Evolutionary conservation across 805 yeast species (phyloP), one percentile per base, ranked within the genome.

Genomic region (Maudiozyma turicensis): DNA sequence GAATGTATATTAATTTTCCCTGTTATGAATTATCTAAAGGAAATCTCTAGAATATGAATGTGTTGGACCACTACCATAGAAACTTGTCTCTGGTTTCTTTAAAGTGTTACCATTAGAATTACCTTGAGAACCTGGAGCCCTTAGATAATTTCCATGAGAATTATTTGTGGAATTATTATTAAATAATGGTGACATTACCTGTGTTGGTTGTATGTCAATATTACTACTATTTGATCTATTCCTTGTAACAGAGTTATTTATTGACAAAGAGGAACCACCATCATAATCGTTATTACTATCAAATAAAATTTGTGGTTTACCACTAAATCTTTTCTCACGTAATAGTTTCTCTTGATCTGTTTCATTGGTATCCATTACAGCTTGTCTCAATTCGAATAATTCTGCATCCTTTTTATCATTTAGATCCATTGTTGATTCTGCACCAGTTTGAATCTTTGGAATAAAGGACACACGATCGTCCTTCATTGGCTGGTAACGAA

Each of bases 401-500:
- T 65, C 70, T 11, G 60, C 58, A 39, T 61, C 67, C 35, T 61
- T 55, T 43, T 61, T 59, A 35, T 53, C 52, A 28, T 56, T 56
- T 31, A 58, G 62, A 41, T 55, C 54, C 34, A 49, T 47, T 14
- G 46, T 49, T 41, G 56, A 55, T 6, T 41, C 65, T 44, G 56
- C 67, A 45, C 56, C 67, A 34, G 66, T 66, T 49, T 72, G 81
- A 49, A 74, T 72, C 59, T 82, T 75, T 53, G 90, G 90, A 62
- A 93, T 86, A 66, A 93, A 93, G n/a, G 96, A 86, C 46, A 86
- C 93, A 64, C 99, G 80, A 64, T 93, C 99, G 67, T 93, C 99
- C 58, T 84, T 85, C 84, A 91, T 85, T 53, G 96, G 98, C 70
- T 88, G 91, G 71, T 93, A 93, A 58, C 95, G 78, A 8, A 91